Evolutionary conservation across 768 basidiomycete species (phyloP), one percentile per base, ranked within the genome.

Genomic region (Cubamyces lactineus): DNA sequence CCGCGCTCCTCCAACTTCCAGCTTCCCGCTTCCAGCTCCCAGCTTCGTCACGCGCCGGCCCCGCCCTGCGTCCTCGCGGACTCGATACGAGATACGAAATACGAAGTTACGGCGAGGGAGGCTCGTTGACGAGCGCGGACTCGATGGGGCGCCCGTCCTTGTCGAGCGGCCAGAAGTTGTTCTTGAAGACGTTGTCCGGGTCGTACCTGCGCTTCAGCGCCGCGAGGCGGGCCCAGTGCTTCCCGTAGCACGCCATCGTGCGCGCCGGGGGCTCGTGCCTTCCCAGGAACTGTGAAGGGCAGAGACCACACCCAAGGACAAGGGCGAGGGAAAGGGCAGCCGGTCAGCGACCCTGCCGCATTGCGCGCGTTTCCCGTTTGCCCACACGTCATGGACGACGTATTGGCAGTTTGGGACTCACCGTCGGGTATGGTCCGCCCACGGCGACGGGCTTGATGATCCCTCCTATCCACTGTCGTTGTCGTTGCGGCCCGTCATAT

Each of bases 371-470:
- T n/a, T n/a, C n/a, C n/a, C n/a, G n/a, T n/a, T n/a, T n/a, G n/a
- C n/a, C n/a, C n/a, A n/a, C n/a, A n/a, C n/a, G n/a, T n/a, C n/a
- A n/a, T n/a, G n/a, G n/a, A n/a, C n/a, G n/a, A n/a, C n/a, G n/a
- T n/a, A 42, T 30, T 38, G 16, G 57, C 34, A 34, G 34, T 9
- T 11, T 65, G 63, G 63, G 13, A 82, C 88, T 75, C 72, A 94
- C 94, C 66, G 89, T 91, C 6, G 94, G 94, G 70, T 87, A 83
- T 1, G 93, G 89, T 21, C 92, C 93, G 28, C 94, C 94, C 46
- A 86, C 75, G 41, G 87, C 84, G 26, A 91, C 84, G 1, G 86
- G 84, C 63, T 84, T 79, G 58, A 96, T 80, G 3, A 90, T 91
- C 4, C 80, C 84, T 17, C 83, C 75, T 58, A 96, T 90, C 94